These are phyloP conservation scores for Penicillium arizonense DNA, from an alignment of 495 filamentous ascomycete species.

Conservation along the genomic window DNA sequence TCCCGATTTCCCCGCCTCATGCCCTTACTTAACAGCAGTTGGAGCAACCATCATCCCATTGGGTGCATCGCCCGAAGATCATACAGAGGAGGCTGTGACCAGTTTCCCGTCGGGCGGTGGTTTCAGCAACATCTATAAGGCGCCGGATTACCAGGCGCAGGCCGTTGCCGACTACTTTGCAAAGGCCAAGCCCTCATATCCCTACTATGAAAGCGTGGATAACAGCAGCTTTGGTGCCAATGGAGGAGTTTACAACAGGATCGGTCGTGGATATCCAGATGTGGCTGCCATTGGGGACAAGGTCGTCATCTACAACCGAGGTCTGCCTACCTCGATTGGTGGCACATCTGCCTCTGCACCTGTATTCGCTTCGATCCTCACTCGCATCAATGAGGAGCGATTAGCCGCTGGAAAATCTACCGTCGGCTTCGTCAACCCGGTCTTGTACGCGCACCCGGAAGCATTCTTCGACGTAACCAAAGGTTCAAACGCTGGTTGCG, in stretches of 20 bases:
- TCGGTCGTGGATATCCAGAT: slow-evolving; percentile 64
- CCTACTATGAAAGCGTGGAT: slow-evolving; percentile 35
- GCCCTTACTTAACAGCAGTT: slow-evolving; percentile 52
- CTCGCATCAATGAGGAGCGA: slow-evolving; percentile 62
- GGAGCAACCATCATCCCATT: slow-evolving; percentile 46
- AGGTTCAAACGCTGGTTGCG: slow-evolving; percentile 60
- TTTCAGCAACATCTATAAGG: slow-evolving; percentile 66
- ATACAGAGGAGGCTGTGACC: slow-evolving; percentile 41
- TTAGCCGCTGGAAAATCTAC: slow-evolving; percentile 52
- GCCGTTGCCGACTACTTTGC: slow-evolving; percentile 52
- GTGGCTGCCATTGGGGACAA: slow-evolving; percentile 63
- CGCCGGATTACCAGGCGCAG: slow-evolving; percentile 55
- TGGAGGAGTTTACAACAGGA: slow-evolving; percentile 55
- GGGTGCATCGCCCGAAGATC: slow-evolving; percentile 30
- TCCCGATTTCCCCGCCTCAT: slow-evolving; percentile 50
- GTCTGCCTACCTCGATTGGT: slow-evolving; percentile 38
- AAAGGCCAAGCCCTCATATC: slow-evolving; percentile 45
- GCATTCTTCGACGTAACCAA: slow-evolving; percentile 60
- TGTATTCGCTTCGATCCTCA: slow-evolving; percentile 55
- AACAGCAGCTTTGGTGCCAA: slow-evolving; percentile 42
- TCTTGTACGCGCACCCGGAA: slow-evolving; percentile 59
- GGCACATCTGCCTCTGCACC: slow-evolving; percentile 62
- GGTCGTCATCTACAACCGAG: slow-evolving; percentile 46
- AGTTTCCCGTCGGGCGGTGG: slow-evolving; percentile 60
- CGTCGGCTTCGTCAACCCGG: slow-evolving; percentile 61